phyloP scores from a whole-genome alignment of 1,284 basidiomycete genomes.

The Afroboletus lepidellus region DNA sequence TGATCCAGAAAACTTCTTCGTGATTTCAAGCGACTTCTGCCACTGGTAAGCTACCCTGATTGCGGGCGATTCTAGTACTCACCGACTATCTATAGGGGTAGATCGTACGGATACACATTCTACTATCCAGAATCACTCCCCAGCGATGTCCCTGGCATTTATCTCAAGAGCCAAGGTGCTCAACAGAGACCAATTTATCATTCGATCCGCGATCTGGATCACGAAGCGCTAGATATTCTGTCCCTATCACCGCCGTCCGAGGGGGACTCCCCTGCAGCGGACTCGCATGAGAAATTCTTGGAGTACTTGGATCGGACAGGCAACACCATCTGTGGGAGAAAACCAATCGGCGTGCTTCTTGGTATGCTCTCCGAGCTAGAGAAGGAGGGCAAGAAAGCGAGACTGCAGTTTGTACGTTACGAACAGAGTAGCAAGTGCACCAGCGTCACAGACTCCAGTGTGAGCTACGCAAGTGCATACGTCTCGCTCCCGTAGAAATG shows the following conservation, averaged over 20 bases:
- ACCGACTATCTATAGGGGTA: conserved; percentile 66
- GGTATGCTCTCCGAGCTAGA: conserved; percentile 71
- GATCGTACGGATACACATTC: conserved; percentile 86
- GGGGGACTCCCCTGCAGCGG: conserved; percentile 38
- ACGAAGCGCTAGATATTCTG: conserved; percentile 75
- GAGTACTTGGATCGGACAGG: conserved; percentile 78
- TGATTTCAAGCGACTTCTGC: conserved; percentile 96
- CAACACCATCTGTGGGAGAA: conserved; percentile 97
- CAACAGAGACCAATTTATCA: conserved; percentile 59
- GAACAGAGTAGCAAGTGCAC: conserved; percentile 86
- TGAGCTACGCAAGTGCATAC: conserved; percentile 93
- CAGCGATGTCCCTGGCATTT: conserved; percentile 46
- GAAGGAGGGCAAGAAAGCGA: conserved; percentile 40
- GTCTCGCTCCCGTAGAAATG: conserved; percentile 44
- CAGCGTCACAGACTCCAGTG: conserved; percentile 77
- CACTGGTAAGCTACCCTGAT: conserved; percentile 70
- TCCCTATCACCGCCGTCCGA: conserved; percentile 48
- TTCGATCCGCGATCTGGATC: conserved; percentile 76
- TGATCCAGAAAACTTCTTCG: conserved; percentile 78
- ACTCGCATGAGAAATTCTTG: conserved; percentile 66
- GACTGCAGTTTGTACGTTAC: conserved; percentile 81
- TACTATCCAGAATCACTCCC: conserved; percentile 77
- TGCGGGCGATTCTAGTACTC: conserved; percentile 1
- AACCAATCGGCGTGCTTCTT: conserved; percentile 92
- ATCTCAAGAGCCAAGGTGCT: conserved; percentile 46